Base-by-base conservation (phyloP, 1,284 basidiomycete species). In the Leccinum fallax region DNA sequence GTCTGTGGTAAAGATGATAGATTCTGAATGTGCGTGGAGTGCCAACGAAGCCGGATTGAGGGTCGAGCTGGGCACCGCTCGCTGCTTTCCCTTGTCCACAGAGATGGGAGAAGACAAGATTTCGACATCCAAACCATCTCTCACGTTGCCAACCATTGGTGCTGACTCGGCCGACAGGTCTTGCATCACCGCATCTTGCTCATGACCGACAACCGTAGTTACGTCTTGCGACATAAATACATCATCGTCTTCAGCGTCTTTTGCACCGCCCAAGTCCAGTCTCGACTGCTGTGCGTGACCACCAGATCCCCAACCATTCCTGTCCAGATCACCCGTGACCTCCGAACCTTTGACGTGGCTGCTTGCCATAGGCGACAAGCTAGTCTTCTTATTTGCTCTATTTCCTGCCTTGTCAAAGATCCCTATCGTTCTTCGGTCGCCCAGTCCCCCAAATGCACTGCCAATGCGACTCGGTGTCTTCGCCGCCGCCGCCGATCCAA, bases 21-120 rank as follows among this genome's bases (percentile, higher is more conserved):
- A 11, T 85, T 85, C 68, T 84, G 85, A 81, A 32, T 89, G 81
- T 2, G 83, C 78, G 58, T 84, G 80, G 19, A 83, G 82, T 0
- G 85, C 84, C 71, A 86, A 76, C 24, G 87, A 88, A 8, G 85
- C 85, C 9, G 85, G 78, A 32, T 74, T 74, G 38, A 75, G 72
- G 19, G 82, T 78, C 21, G 85, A 86, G 63, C 81, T 75, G 48
- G 71, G 68, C 60, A 70, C 64, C 24, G 60, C 57, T 6, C 58
- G 64, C 15, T 72, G 70, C 24, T 70, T 74, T 1, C 72, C 68
- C 62, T 71, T 72, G 60, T 67, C 65, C 4, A 26, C 38, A 7
- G 65, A 74, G 71, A 63, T 74, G 69, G 64, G 68, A 1, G 67
- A 68, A 15, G 52, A 55, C 30, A 65, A 61, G 5, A 61, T 11